Evolutionary conservation across 345 rosid species (phyloP).

Genomic region (Ricinus communis): DNA sequence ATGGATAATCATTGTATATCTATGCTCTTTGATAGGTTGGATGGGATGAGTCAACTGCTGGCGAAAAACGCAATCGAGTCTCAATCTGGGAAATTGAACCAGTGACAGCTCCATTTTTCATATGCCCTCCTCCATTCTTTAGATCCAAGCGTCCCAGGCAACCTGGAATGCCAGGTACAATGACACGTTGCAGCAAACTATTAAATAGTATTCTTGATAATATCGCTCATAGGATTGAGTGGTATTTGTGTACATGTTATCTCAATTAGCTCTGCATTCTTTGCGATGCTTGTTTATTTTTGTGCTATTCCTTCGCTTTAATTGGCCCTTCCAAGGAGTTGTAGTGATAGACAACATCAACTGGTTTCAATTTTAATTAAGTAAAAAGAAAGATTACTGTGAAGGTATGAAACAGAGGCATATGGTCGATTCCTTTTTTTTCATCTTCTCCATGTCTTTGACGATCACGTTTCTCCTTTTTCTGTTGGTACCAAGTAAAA

Average conservation of each 20-base stretch:
- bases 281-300: constrained; percentile 12
- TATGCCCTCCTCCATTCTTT: constrained; percentile 89
- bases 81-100: constrained; percentile 98
- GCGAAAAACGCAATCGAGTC: constrained; percentile 76
- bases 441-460: too few species aligned
- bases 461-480: too few species aligned
- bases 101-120: constrained; percentile 84
- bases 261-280: constrained; percentile 6
- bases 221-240: neutral
- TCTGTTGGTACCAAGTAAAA: too few species aligned
- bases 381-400: too few species aligned
- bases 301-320: too few species aligned
- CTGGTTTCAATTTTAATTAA: constrained; percentile 1
- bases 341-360: neutral
- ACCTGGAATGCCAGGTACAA: constrained; percentile 75
- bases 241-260: neutral
- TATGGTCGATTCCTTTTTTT: constrained; percentile 13
- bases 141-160: constrained; percentile 78
- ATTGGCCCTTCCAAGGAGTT: too few species aligned
- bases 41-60: constrained; percentile 98
- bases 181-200: constrained; percentile 1
- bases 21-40: constrained; percentile 61
- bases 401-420: constrained; percentile 4
- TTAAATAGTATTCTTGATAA: neutral
- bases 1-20: neutral